phyloP scores from a whole-genome alignment of 495 filamentous ascomycete species.

The Xylaria bambusicola region DNA sequence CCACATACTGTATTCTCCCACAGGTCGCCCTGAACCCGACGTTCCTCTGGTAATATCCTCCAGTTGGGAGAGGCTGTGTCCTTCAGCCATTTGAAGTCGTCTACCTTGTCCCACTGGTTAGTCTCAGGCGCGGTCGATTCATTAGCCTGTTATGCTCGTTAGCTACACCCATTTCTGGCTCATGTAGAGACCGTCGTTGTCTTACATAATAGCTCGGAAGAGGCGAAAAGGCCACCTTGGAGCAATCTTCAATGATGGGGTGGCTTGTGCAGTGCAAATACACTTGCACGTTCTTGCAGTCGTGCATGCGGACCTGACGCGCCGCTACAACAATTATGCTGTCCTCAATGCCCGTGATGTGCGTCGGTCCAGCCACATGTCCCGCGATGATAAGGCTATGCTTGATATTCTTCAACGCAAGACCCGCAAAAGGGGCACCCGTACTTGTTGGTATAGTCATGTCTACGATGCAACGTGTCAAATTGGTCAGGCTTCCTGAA shows the following conservation, averaged over 20 bases:
- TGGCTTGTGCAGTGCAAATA: slow-evolving; percentile 80
- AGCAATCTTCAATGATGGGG: slow-evolving; percentile 93
- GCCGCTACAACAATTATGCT: slow-evolving; percentile 75
- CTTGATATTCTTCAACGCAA: slow-evolving; percentile 70
- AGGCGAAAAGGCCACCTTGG: slow-evolving; percentile 73
- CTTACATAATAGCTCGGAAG: slow-evolving; percentile 70
- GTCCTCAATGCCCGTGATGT: slow-evolving; percentile 74
- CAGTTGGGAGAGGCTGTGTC: slow-evolving; percentile 85
- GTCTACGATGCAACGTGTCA: slow-evolving; percentile 75
- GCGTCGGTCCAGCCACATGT: slow-evolving; percentile 73
- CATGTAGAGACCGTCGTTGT: too few relatives aligned
- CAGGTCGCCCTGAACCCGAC: slow-evolving; percentile 61
- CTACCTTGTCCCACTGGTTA: slow-evolving; percentile 85
- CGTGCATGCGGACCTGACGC: slow-evolving; percentile 88
- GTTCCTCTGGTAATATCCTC: slow-evolving; percentile 63
- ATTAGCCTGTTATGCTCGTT: slow-evolving; percentile 27
- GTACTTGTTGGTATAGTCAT: slow-evolving; percentile 67
- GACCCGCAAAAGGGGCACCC: slow-evolving; percentile 68
- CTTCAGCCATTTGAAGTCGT: slow-evolving; percentile 98
- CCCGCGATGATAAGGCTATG: slow-evolving; percentile 74
- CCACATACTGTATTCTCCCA: slow-evolving; percentile 74
- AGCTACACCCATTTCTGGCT: background rate
- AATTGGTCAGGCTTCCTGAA: slow-evolving; percentile 70
- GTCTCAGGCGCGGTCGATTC: slow-evolving; percentile 34
- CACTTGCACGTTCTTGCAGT: slow-evolving; percentile 74